Base-by-base conservation (phyloP, 257 asterid species). In the Verbascum thapsus region DNA sequence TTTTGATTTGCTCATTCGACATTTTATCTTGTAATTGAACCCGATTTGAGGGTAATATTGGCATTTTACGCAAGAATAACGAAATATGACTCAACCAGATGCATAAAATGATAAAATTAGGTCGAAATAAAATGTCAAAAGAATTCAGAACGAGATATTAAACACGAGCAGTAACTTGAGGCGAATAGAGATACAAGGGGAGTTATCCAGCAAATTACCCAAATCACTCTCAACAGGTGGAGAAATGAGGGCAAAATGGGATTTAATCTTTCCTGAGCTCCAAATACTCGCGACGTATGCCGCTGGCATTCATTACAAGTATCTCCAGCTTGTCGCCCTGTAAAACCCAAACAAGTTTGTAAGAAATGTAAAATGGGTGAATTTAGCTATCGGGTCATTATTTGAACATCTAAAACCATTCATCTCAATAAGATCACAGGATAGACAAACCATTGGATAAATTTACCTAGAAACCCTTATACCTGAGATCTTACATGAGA, bases 311-410 rank as follows among this genome's bases (percentile, higher is more conserved):
- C 58, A 81, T n/a, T 41, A 78, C 44, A 8, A 73, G 67, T 12
- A 81, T 75, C 63, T 81, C 84, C 74, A 81, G 72, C 72, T 53
- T 78, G 78, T 81, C 87, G 9, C 87, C 87, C 84, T 78, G 71
- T 54, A 50, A 38, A 23, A 35, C 7, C 41, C 3, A 42, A 42
- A 42, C 35, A 60, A 40, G 62, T 22, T 50, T 42, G 47, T 39
- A 39, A 39, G 50, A 53, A 58, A 58, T 7, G 57, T 32, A 58
- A 10, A n/a, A 35, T 12, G 16, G 45, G n/a, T 55, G 0, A 8
- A 10, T n/a, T 13, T 58, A 7, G 7, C 22, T 26, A 5, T 13
- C 37, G 11, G 12, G 50, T 15, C 20, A 13, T 19, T 19, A 15
- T 19, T 17, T 57, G 17, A 57, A 38, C 11, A 18, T 37, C 37